Evolutionary conservation across 768 basidiomycete species (phyloP), one percentile per base, ranked within the genome.

Genomic region (Boletus edulis): DNA sequence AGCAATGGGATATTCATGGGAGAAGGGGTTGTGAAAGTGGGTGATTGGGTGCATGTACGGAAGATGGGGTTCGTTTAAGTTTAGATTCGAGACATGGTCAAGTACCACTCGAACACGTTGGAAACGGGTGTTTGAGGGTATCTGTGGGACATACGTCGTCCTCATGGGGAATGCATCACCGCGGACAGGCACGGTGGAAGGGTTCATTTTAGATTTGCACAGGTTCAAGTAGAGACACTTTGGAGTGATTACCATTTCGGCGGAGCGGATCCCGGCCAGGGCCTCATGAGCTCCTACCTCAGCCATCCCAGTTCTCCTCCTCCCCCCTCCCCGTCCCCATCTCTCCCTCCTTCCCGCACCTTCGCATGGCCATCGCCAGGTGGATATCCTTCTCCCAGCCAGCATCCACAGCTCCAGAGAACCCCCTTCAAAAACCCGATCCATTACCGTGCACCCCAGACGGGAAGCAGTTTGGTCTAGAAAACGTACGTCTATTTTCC

Each of bases 391-490:
- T 79, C 56, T 53, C 70, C 11, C 70, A 70, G 29, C 61, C 65
- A 1, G 52, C 52, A 12, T 20, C 67, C 56, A 22, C 52, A 56
- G 18, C 50, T 31, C 32, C 48, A 61, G 75, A 75, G 53, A 31
- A 59, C 3, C 50, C 64, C 4, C 51, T 65, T 46, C 65, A 72
- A 7, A 55, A 63, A 42, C 67, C 75, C 51, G 60, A 72, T 37
- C 73, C 76, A 38, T 63, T 75, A 57, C 75, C 78, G 46, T 76
- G 82, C 15, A 59, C 64, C 31, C 83, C 90, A 54, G 89, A 91
- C 72, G 82, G 81, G 55, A 93, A 94, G 79, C 87, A 85, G 67
- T 96, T 95, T 77, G 96, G 96, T n/a, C 78, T 97, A 50, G 96
- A 97, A 79, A 98, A 98, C 72, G 94, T 95, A 71, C 66, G 94